Evolutionary conservation across 768 basidiomycete species (phyloP), one percentile per base, ranked within the genome.

Genomic region (Rhodosporidiobolus sp.): DNA sequence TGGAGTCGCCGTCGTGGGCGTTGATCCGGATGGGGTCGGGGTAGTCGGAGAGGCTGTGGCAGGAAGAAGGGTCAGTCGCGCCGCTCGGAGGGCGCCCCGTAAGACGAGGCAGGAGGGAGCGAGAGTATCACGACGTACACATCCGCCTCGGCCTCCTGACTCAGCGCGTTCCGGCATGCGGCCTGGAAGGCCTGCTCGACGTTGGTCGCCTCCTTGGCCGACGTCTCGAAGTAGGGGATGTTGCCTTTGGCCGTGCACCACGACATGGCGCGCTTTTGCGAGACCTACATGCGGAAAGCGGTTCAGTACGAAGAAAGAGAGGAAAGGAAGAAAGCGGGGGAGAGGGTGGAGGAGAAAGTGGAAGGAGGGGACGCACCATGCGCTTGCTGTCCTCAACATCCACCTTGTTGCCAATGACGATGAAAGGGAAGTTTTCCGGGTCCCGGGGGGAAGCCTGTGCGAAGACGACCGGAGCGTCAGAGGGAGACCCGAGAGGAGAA

Each of bases 191-290:
- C 96, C 81, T 98, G 95, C 81, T 99, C 96, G 65, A 99, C 96
- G 79, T 99, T 99, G 85, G 98, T 97, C 19, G 96, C 95, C 83
- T 99, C 96, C 83, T 99, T 99, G 52, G 96, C 96, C 16, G 96
- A 99, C 10, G 96, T 98, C 84, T 99, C 96, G 81, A 98, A 99
- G 83, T 98, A 99, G 38, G 96, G 96, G 75, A 99, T 97, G 83
- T 98, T 98, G 80, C 95, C 95, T 84, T 98, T 98, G 69, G 94
- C 90, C 79, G 98, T 94, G 82, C 96, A 99, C 96, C 96, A 99
- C 8, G 95, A 92, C 94, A 98, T 97, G 26, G 96, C 95, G 54
- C 95, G 90, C 82, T 99, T 99, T 88, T 99, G 95, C 16, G 93
- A 92, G 35, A 99, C 94, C 94, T 95, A 77, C 28, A 4, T 1